phyloP scores from a whole-genome alignment of 1,139 yeast genomes.

The Yamadazyma diddensiae region DNA sequence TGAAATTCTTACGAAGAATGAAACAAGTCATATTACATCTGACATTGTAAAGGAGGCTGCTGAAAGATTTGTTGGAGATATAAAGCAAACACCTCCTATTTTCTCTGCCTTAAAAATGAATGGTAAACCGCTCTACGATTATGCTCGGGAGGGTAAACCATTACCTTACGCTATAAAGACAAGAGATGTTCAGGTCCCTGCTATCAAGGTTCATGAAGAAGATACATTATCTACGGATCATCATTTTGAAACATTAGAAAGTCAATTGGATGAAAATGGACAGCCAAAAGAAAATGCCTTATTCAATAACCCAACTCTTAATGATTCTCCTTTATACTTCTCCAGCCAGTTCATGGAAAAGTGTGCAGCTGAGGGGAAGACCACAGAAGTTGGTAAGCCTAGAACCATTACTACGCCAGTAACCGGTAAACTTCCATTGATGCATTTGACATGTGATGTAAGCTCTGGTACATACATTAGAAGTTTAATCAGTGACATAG shows the following conservation, averaged over 20 bases:
- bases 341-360: constrained; percentile 50
- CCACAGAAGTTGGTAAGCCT: constrained; percentile 24
- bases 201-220: constrained; percentile 48
- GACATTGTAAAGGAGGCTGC: constrained; percentile 51
- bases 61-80: constrained; percentile 67
- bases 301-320: constrained; percentile 56
- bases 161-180: constrained; percentile 78
- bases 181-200: constrained; percentile 63
- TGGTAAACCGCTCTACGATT: constrained; percentile 91
- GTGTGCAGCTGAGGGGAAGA: constrained; percentile 34
- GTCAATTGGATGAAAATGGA: constrained; percentile 53
- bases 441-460: constrained; percentile 75
- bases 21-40: constrained; percentile 55
- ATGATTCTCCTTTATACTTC: constrained; percentile 59
- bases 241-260: constrained; percentile 47
- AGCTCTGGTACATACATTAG: constrained; percentile 96
- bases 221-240: constrained; percentile 59
- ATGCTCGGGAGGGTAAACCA: constrained; percentile 86
- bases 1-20: constrained; percentile 59
- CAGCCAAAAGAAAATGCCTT: constrained; percentile 44
- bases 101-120: constrained; percentile 92
- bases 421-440: constrained; percentile 44
- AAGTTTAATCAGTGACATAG: constrained; percentile 84
- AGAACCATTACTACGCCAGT: constrained; percentile 4
- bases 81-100: constrained; percentile 91